Evolutionary conservation across 2,329 filamentous ascomycete species (phyloP), one percentile per base, ranked within the genome.

Genomic region (Dothistroma septosporum): DNA sequence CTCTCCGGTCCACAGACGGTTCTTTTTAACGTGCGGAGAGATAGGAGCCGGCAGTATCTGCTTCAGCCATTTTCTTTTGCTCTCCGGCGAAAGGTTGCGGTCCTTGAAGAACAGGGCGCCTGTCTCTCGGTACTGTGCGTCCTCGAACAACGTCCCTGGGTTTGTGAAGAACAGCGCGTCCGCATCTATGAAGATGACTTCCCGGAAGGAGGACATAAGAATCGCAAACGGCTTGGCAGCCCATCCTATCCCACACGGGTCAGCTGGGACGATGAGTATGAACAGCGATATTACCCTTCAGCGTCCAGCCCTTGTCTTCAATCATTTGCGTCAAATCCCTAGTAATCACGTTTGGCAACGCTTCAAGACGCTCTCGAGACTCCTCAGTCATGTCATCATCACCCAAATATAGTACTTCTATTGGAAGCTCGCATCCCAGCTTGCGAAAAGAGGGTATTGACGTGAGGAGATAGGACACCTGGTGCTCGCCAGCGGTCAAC

Each of bases 51-150:
- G 78, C 12, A 80, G 64, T 47, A 80, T 72, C 33, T 76, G 71
- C 58, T 77, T 72, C n/a, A 80, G 65, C 74, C 75, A 79, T 32
- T 64, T 66, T 22, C 68, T 67, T 65, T 74, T 76, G 8, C 63
- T 70, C 60, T 75, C 73, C 0, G 77, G 77, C 61, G 75, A 74
- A 60, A 79, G 75, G 1, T 77, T 68, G 11, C 79, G 72, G 62
- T 81, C 78, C 58, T 75, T 73, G 74, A 81, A 80, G 70, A 80
- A 80, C 8, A 81, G 65, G 4, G 78, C 77, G 4, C 78, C 79
- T 0, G 76, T 77, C 49, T 73, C 69, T 21, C 69, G 64, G 58
- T 80, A 80, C 1, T 70, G 72, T n/a, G 72, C 71, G 53, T 80
- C 76, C 0, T 75, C 73, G 64, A 80, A 80, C n/a, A 80, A 64